phyloP scores from a whole-genome alignment of 768 basidiomycete species.

The Sporobolomyces roseus region DNA sequence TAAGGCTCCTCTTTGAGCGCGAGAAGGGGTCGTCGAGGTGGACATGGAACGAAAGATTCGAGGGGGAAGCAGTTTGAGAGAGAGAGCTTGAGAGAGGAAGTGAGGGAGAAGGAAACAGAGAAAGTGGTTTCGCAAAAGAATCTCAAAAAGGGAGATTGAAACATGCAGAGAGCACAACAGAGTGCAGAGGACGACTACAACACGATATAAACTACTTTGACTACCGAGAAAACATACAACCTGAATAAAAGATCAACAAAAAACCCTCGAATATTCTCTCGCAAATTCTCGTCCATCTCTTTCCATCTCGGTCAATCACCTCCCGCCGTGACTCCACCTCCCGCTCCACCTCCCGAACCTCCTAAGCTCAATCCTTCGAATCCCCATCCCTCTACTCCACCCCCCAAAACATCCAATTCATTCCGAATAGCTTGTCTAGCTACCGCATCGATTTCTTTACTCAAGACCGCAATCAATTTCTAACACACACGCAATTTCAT shows the following conservation, averaged over 20 bases:
- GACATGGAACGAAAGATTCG: background rate
- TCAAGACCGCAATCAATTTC: constrained; percentile 75
- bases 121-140: too few relatives aligned
- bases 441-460: constrained; percentile 73
- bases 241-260: too few relatives aligned
- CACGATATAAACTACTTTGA: too few relatives aligned
- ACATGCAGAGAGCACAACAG: too few relatives aligned
- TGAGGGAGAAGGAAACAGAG: background rate
- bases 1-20: constrained; percentile 72
- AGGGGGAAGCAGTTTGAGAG: background rate
- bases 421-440: constrained; percentile 38
- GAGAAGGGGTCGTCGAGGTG: background rate
- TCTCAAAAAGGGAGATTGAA: too few relatives aligned
- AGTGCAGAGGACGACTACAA: too few relatives aligned
- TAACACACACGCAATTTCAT: constrained; percentile 47
- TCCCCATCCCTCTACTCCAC: constrained; percentile 10
- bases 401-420: constrained; percentile 34
- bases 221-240: too few relatives aligned
- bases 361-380: background rate
- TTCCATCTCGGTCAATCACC: too few relatives aligned
- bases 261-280: too few relatives aligned
- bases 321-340: too few relatives aligned
- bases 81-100: background rate
- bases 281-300: too few relatives aligned
- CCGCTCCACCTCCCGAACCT: too few relatives aligned